Evolutionary conservation across 495 filamentous ascomycete genomes (phyloP), one percentile per base, ranked within the genome.

Genomic region (Letharia columbiana): DNA sequence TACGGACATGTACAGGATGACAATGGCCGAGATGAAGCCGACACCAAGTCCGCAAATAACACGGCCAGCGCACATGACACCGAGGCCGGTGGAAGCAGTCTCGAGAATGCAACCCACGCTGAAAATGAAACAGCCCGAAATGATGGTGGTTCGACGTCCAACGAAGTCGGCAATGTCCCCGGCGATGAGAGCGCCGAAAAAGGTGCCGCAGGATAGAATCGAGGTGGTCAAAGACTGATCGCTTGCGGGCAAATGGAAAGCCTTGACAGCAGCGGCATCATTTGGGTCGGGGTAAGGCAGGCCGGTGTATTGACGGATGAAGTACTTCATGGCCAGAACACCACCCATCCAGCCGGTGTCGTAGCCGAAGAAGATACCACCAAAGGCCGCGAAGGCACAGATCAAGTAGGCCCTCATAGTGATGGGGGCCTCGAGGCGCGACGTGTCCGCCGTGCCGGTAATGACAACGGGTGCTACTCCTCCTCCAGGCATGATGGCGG

Each of bases 131-230:
- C 87, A 90, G 52, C 87, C 87, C 17, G 74, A 40, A 66, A 91
- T 86, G 74, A 91, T 82, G 41, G 87, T 90, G 54, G 78, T 82
- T 45, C 86, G 84, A 73, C 88, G 86, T 69, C 88, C 88, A 57
- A 86, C 79, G 75, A 76, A 81, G 70, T 91, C 88, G 63, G 88
- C 87, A 45, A 89, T 66, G 68, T 88, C 84, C 77, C 86, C 87
- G 39, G 85, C 87, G 59, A 89, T 80, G 63, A 91, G 73, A 65
- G 88, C 86, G 68, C 88, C 88, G 68, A 90, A 87, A 82, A 91
- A 90, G 65, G 88, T 91, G 71, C 88, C 88, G 70, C 80, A 82
- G 39, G 88, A 90, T 31, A 90, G 82, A 70, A 91, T 89, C 39
- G 87, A 89, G 68, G 85, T 85, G 70, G 89, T 89, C 41, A 90